Evolutionary conservation across 768 basidiomycete species (phyloP).

Genomic region (Tulasnella sp.): DNA sequence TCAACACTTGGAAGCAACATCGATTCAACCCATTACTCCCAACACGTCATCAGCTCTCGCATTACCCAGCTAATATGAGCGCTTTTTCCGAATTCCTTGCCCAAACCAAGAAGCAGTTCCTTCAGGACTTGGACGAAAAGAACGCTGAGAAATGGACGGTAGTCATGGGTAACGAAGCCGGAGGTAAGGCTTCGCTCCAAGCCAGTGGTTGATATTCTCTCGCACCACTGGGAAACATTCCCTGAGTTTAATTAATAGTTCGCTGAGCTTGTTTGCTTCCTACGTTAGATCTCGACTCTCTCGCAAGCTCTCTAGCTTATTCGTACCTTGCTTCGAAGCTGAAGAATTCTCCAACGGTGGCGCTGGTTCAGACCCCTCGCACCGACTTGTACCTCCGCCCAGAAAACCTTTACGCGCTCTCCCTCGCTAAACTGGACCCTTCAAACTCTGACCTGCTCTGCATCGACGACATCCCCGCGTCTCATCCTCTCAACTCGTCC

Average conservation of each 20-base stretch:
- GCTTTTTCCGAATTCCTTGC: slow-evolving; percentile 44
- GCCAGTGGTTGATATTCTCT: background rate
- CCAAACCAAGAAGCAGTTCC: slow-evolving; percentile 55
- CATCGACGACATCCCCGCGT: slow-evolving; percentile 55
- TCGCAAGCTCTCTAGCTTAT: slow-evolving; percentile 84
- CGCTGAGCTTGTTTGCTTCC: background rate
- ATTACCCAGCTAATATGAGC: background rate
- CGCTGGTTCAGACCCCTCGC: slow-evolving; percentile 67
- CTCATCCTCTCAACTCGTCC: slow-evolving; percentile 43
- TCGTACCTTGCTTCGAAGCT: slow-evolving; percentile 67
- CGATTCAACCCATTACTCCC: background rate
- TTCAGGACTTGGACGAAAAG: slow-evolving; percentile 51
- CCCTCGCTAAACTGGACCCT: slow-evolving; percentile 52
- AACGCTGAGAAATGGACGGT: slow-evolving; percentile 68
- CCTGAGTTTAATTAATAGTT: background rate
- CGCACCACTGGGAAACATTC: background rate
- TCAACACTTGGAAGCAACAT: background rate
- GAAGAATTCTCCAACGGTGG: slow-evolving; percentile 54
- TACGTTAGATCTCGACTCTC: slow-evolving; percentile 57
- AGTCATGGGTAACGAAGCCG: slow-evolving; percentile 94
- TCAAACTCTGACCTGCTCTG: slow-evolving; percentile 59
- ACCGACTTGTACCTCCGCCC: slow-evolving; percentile 73
- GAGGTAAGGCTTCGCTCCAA: slow-evolving; percentile 52
- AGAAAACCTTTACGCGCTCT: slow-evolving; percentile 79
- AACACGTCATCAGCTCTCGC: background rate